Evolutionary conservation across 495 filamentous ascomycete species (phyloP), one percentile per base, ranked within the genome.

Genomic region (Hypomontagnella monticulosa): DNA sequence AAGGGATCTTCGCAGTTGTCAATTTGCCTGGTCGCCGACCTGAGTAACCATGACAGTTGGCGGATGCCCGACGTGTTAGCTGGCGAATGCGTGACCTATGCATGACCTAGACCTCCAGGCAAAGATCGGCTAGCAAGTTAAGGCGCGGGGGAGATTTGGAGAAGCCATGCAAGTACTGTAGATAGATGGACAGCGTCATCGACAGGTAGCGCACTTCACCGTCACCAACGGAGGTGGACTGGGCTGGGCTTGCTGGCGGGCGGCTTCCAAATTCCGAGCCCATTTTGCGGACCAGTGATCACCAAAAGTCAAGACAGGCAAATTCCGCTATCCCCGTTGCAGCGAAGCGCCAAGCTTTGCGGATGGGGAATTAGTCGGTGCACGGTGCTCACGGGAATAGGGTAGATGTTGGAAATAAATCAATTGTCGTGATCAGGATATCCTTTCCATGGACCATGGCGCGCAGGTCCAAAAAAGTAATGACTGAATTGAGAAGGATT

Each of bases 21-120:
- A 63, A 69, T 61, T 62, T 57, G 62, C 16, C 50, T 71, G 65
- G 71, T 73, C 71, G 71, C 65, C 71, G 71, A 73, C 71, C 71
- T 69, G 57, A 61, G 69, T 69, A 69, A 66, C 67, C 62, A 58
- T 38, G 62, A 60, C 59, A 65, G 57, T 71, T 65, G 68, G 63
- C 64, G 48, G 15, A 67, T 63, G 56, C 63, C 63, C 64, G 63
- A 67, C 38, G 59, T 63, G 41, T 47, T 63, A 63, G 55, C 58
- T 62, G 62, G 64, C 60, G 64, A 63, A 55, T 68, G 65, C 65
- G 66, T 42, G 66, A 69, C 58, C 65, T 42, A 64, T 64, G 60
- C 66, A 63, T 32, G 66, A 61, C 55, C 66, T 60, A 54, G 65
- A 54, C 65, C 59, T 40, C 49, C 40, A 55, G 65, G 65, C 55